Evolutionary conservation across 176 grass and related monocot species (phyloP), one percentile per base, ranked within the genome.

Genomic region (Areca catechu): DNA sequence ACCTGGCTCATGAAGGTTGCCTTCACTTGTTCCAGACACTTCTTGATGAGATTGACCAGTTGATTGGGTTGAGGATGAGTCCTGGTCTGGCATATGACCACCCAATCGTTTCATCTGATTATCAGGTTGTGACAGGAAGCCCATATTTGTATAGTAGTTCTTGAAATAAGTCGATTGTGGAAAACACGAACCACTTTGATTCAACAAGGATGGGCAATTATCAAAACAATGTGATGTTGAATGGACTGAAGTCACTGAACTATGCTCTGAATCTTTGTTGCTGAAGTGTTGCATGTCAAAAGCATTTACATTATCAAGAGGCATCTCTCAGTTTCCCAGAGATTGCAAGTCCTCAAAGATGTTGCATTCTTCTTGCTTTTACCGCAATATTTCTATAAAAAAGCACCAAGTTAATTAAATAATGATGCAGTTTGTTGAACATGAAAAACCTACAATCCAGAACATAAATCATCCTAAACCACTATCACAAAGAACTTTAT

Each of bases 21-120:
- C 77, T 71, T 96, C 92, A 0, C 80, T 90, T 79, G 80, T 84
- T 63, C 66, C 80, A 22, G 92, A 85, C 54, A 75, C 67, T 62
- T 88, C 78, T 75, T 75, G 85, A 47, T 73, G 82, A 64, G 85
- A 83, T 48, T 79, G 53, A 50, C 37, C 19, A 50, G 54, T 70
- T 58, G 67, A 70, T 22, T 69, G 67, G 50, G 54, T 50, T 50
- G 67, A 70, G 5, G 20, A 50, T 22, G 67, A 70, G 37, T 70
- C 55, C 49, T 70, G 54, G 19, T 50, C 16, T 9, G 16, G 30
- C 43, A 59, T 49, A 19, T 49, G 67, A 59, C 50, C 15, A 22
- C 37, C 67, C 49, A 56, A 6, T 49, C 50, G 67, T 15, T 70
- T 59, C 48, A 24, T 15, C 34, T 58, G 30, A 25, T 50, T 50